Evolutionary conservation across 139 green algal genomes (phyloP), one percentile per base, ranked within the genome.

Genomic region (Micromonas commoda): DNA sequence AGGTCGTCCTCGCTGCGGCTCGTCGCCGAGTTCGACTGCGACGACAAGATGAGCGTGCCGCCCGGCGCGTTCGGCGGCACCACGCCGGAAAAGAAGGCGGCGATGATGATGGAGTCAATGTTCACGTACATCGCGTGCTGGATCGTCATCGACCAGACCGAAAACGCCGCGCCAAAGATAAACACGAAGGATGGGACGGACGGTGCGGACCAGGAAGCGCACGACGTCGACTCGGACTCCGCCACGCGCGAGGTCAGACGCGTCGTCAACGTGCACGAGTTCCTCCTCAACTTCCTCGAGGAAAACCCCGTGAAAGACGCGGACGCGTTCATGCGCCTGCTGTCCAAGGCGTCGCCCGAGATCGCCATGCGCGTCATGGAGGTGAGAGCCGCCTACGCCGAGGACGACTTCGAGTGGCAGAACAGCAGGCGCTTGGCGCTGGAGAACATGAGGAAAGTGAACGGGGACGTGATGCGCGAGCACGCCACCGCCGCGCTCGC

Each of bases 361-460:
- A n/a, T 79, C 24, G 89, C 81, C 0, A 33, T 91, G 57, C 80
- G 91, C 0, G 75, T 95, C 16, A 90, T 93, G 82, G 90, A 96
- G 67, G 91, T 96, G 31, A 81, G 92, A 0, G 52, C 67, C 21
- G 85, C 84, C 0, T 96, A 96, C 74, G 78, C 76, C 21, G 39
- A 71, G n/a, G 77, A 88, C 34, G 90, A 94, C 52, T 96, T 96
- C 83, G 91, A 96, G 84, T 96, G 86, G 89, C 80, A 90, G 28
- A 84, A 88, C 4, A 35, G 85, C n/a, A 53, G 86, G 54, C 73
- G 71, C 0, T 52, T 93, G 28, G 64, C 80, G 3, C 4, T 86
- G 28, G 57, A 85, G n/a, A 78, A 75, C 1, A 80, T 88, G 33
- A 76, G 81, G 37, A 34, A 82, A 2, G 81, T 78, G 9, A 92